Evolutionary conservation across 2,329 filamentous ascomycete genomes (phyloP), one percentile per base, ranked within the genome.

Genomic region (Lachnellula subtilissima): DNA sequence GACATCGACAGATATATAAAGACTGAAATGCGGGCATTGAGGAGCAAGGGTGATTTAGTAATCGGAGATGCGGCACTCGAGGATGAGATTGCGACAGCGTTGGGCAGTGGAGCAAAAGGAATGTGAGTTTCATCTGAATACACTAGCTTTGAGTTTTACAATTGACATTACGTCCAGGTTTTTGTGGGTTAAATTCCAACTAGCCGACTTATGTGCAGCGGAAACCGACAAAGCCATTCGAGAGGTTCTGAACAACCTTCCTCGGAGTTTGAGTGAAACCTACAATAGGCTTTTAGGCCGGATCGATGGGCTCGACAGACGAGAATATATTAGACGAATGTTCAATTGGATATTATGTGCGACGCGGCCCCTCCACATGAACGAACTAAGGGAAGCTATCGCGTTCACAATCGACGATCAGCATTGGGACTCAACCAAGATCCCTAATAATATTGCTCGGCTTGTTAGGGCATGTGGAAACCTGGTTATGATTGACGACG

Each of bases 51-150:
- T 22, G 36, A 50, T 17, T 28, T 54, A 6, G 52, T 54, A 0
- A 42, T 54, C 14, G 37, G 48, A 25, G 28, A 54, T n/a, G 6
- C 46, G 19, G 15, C 14, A 2, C 39, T 57, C 15, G 28, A 50
- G 40, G 36, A 45, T 15, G 55, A 57, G 7, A 57, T 57, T 14
- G 15, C 37, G 6, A 23, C 5, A 9, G 46, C 50, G 9, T 25
- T 57, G 3, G 32, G 28, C 25, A 50, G 51, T n/a, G 50, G 55
- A 19, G 51, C 55, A 9, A 50, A 57, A 19, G 55, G 55, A 23
- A 57, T 57, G 55, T 57, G 17, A 12, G 40, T 28, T 19, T 50
- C n/a, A 11, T 19, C 5, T 11, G n/a, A 19, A 6, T 46, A 14
- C 5, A 22, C 37, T 12, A 42, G 28, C 17, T 25, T 32, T 32